Conservation (phyloP, 2,329 filamentous ascomycete genomes). For the Pestalotiopsis sp. region DNA sequence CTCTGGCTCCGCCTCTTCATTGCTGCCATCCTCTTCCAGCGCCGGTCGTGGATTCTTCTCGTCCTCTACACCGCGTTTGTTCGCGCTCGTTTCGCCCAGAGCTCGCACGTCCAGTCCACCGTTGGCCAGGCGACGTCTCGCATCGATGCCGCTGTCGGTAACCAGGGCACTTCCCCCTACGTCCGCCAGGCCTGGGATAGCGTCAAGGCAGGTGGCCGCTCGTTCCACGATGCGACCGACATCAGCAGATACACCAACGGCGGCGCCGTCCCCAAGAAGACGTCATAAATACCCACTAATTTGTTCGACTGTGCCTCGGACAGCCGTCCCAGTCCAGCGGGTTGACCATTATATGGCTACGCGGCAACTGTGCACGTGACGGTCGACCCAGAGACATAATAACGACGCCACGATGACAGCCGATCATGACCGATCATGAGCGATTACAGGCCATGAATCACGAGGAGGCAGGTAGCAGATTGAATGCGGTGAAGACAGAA, state of each 20-base stretch:
- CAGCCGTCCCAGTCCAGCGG: background rate
- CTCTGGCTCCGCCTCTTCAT: constrained; percentile 84
- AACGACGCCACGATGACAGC: background rate
- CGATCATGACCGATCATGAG: background rate
- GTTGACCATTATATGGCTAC: background rate
- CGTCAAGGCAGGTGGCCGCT: constrained; percentile 72
- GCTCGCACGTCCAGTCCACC: constrained; percentile 85
- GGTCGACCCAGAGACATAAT: background rate
- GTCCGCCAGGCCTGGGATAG: constrained; percentile 79
- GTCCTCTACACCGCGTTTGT: constrained; percentile 88
- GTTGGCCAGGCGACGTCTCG: constrained; percentile 73
- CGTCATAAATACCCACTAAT: constrained; percentile 47
- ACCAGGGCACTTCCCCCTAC: constrained; percentile 82
- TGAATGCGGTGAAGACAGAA: background rate
- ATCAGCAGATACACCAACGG: constrained; percentile 71
- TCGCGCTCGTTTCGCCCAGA: constrained; percentile 87
- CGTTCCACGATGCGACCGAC: constrained; percentile 81
- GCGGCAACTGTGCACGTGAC: background rate
- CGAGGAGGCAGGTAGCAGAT: background rate
- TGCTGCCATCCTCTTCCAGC: constrained; percentile 84
- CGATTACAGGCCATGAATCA: background rate
- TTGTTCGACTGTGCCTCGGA: background rate
- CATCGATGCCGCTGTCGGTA: constrained; percentile 79
- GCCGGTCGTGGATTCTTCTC: constrained; percentile 87
- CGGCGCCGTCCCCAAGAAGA: constrained; percentile 65